Evolutionary conservation across 192 early-diverging fungal genomes (phyloP).

Genomic region (Backusella sp.): DNA sequence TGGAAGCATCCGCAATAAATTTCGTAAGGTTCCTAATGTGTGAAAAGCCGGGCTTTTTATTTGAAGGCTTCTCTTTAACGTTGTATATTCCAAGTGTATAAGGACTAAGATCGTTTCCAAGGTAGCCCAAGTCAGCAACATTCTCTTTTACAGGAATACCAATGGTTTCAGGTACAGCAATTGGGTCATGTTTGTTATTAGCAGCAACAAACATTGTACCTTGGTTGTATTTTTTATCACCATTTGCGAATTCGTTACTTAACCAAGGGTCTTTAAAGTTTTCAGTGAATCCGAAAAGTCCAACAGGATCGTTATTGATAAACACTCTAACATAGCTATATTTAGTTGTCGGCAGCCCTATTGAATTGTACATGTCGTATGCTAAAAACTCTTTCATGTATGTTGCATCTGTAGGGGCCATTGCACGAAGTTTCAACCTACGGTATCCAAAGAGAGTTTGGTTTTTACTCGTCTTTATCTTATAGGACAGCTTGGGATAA

Average conservation of each 20-base stretch:
- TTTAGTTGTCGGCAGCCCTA: too few relatives aligned
- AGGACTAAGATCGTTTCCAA: neutral
- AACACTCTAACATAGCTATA: too few relatives aligned
- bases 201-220: neutral
- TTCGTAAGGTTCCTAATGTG: too few relatives aligned
- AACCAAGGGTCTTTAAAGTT: too few relatives aligned
- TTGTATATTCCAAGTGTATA: neutral
- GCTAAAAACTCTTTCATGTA: neutral
- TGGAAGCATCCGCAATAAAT: too few relatives aligned
- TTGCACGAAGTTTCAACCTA: neutral
- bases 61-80: too few relatives aligned
- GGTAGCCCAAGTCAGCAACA: neutral
- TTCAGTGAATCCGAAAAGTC: too few relatives aligned
- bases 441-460: neutral
- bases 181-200: neutral
- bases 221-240: conserved; percentile 21
- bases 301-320: too few relatives aligned
- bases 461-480: neutral
- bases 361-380: too few relatives aligned
- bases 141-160: neutral
- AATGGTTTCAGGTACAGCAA: neutral
- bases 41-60: too few relatives aligned
- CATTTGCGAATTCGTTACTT: too few relatives aligned
- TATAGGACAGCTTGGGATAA: too few relatives aligned
- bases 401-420: neutral